These are phyloP conservation scores for Argentina anserina DNA, from an alignment of 306 rosid genomes.

Conservation along the genomic window DNA sequence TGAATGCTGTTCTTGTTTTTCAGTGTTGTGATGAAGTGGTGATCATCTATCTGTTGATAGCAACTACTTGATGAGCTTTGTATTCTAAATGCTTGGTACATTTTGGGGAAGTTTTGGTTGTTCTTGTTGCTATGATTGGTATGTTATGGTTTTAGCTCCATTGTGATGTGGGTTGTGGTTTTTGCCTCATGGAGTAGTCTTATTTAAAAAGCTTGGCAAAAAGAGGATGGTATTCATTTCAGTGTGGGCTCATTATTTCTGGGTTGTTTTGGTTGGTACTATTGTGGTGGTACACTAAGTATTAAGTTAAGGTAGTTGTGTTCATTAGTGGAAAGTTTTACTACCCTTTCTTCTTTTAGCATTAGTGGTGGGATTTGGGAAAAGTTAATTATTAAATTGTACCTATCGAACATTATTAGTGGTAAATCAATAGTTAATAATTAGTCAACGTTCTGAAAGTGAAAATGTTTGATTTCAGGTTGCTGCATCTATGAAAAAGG, in stretches of 20 bases:
- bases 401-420: not conserved
- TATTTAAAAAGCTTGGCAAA: not conserved
- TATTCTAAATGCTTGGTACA: not conserved
- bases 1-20: not conserved
- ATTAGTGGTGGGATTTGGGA: not conserved
- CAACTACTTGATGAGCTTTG: not conserved
- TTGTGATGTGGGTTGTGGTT: not conserved
- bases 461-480: slow-evolving; percentile 50
- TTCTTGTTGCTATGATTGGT: not conserved
- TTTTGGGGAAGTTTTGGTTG: not conserved
- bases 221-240: not conserved
- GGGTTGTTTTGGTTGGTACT: not conserved
- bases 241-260: not conserved
- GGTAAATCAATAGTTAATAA: not conserved
- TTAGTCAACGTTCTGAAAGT: not conserved
- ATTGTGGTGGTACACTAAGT: not conserved
- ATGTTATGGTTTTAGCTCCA: not conserved
- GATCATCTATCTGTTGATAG: slow-evolving; percentile 6
- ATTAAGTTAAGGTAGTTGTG: not conserved
- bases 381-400: not conserved
- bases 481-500: slow-evolving; percentile 86
- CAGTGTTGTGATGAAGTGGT: not conserved
- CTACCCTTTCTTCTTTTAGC: not conserved
- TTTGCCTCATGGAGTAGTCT: slow-evolving; percentile 10
- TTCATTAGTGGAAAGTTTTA: not conserved